Evolutionary conservation across 225 moss, liverwort and hornwort species (phyloP), one percentile per base, ranked within the genome.

Genomic region (Antitrichia curtipendula): DNA sequence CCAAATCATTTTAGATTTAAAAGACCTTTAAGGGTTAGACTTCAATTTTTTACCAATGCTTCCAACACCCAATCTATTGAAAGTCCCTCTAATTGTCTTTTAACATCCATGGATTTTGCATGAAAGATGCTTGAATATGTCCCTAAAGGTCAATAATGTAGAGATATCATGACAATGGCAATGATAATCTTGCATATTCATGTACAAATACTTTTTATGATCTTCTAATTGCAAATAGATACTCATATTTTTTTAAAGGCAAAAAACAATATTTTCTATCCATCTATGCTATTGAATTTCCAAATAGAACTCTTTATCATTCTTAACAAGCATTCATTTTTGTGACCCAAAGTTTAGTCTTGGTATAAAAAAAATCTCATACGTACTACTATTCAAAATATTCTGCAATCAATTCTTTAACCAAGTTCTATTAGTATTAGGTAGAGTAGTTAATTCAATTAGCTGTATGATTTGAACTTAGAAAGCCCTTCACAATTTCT

Each of bases 91-190:
- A 16, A 71, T 28, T 28, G 28, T 16, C 16, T 43, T 28, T 43
- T 1, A 1, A 45, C 8, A 41, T 70, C 24, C 5, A 6, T 70
- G 2, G 3, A 1, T 2, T 3, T 3, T 27, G 6, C 0, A 9
- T 43, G 10, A 16, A 28, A 28, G 10, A 17, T 71, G 16, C 28
- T 27, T 0, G 1, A 43, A 71, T 9, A 43, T 43, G 2, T 73
- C 4, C 2, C 1, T 4, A 0, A 6, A 10, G 4, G 18, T 47
- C 47, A 29, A 29, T 47, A 18, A 47, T 73, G 7, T 29, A 47
- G 17, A 18, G 10, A 47, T 29, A 29, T 29, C 2, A 19, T 29
- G 7, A 11, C 1, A 31, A 47, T 10, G 45, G 11, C 17, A 47
- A 47, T 47, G 31, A 45, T 29, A 45, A 45, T 6, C 45, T 29